Evolutionary conservation across 2,329 filamentous ascomycete genomes (phyloP), one percentile per base, ranked within the genome.

Genomic region (Aspergillus pseudotamarii): DNA sequence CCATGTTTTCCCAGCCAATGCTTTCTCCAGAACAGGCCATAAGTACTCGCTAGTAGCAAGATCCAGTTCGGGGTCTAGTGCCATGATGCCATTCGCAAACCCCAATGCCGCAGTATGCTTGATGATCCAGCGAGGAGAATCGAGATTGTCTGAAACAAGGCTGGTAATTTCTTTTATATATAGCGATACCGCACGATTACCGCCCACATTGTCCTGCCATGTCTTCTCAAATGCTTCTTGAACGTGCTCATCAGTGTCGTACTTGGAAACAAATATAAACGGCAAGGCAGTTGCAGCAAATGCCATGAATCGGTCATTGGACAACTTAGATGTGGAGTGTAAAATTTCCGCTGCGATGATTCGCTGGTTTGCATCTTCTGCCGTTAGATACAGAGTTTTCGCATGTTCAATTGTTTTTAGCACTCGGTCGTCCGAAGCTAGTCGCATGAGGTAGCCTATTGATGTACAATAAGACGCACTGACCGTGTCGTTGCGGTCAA

Each of bases 401-500:
- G 84, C 80, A 70, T 85, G 87, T 5, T 80, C 72, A 54, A 86
- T 81, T 4, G 86, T 83, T 46, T 83, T 79, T 26, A 88, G 72
- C 16, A 89, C 79, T 66, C 85, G 84, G 66, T 85, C 84, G 67
- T 88, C 85, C 1, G 84, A 84, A n/a, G 85, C 85, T 12, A 87
- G 72, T 23, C 87, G 88, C 69, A 95, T 85, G 60, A 98, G 83
- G 75, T 98, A 98, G 0, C 94, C 95, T 26, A 93, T 87, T 3
- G 94, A 89, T 59, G 89, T 89, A 23, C 94, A 94, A 75, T 97
- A 99, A 2, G 91, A 91, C 65, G 91, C 90, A 73, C 91, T 94
- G 61, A 97, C 94, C 21, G 96, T 95, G 70, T 97, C 93, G 73
- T 99, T 99, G 66, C 91, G 90, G 75, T 99, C 95, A 57, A 97